A percentile compares a stretch with the other conserved stretches of the same genome.
phyloP scores from a whole-genome alignment of 139 green algal genomes.

The Auxenochlorella pyrenoidosa region DNA sequence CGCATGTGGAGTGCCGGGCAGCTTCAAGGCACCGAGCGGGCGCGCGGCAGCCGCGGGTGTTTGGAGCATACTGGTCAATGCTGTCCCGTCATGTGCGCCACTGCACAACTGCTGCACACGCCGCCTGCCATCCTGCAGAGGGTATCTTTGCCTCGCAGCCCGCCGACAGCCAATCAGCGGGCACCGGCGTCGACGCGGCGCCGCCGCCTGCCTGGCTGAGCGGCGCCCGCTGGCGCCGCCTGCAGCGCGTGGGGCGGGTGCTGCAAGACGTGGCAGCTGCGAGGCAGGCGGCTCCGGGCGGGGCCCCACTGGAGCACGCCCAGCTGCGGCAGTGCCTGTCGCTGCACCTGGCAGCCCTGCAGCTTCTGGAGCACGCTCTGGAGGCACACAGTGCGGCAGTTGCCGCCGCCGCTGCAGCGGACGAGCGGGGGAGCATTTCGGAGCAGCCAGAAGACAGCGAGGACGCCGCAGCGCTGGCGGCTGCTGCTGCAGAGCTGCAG shows the following conservation, averaged over 20 bases:
- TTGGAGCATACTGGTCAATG: too few relatives aligned
- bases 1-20: too few relatives aligned
- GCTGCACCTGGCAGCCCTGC: constrained; percentile 48
- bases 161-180: background rate
- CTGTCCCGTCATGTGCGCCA: background rate
- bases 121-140: background rate
- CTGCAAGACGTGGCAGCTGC: background rate
- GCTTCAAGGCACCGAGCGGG: too few relatives aligned
- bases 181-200: background rate
- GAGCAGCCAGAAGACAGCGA: background rate
- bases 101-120: too few relatives aligned
- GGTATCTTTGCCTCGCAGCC: background rate
- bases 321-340: constrained; percentile 33
- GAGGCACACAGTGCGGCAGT: constrained; percentile 8
- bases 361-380: constrained; percentile 45
- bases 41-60: too few relatives aligned
- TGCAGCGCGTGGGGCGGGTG: background rate
- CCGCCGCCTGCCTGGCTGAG: background rate
- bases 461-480: background rate
- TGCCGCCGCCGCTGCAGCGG: background rate
- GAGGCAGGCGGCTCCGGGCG: background rate
- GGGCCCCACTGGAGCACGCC: background rate
- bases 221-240: background rate
- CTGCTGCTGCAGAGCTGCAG: background rate
- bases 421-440: too few relatives aligned